phyloP scores from a whole-genome alignment of 2,329 filamentous ascomycete species.

The Colletotrichum sp. region DNA sequence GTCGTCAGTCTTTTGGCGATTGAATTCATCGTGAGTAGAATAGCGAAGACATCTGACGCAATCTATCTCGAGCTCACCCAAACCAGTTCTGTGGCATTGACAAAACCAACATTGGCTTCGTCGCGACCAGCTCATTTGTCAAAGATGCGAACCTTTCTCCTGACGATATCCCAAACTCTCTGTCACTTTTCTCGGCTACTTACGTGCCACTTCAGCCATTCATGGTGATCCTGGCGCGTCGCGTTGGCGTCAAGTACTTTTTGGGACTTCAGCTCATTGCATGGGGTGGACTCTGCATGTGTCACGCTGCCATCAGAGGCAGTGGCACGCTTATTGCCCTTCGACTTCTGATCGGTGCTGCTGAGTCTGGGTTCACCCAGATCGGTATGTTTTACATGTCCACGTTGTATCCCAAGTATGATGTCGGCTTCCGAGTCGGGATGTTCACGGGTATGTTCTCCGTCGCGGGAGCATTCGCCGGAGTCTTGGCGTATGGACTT shows the following conservation, averaged over 20 bases:
- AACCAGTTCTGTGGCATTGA: constrained; percentile 26
- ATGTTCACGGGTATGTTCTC: constrained; percentile 25
- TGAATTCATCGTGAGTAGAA: constrained; percentile 21
- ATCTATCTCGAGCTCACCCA: not conserved
- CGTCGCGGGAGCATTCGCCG: constrained; percentile 26
- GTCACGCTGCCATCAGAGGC: constrained; percentile 20
- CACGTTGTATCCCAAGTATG: constrained; percentile 23
- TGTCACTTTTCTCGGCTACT: constrained; percentile 26
- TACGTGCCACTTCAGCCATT: constrained; percentile 27
- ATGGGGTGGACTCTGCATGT: constrained; percentile 26
- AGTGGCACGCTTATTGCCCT: constrained; percentile 20
- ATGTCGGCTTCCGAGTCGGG: constrained; percentile 21
- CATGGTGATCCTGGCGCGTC: constrained; percentile 24
- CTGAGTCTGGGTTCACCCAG: constrained; percentile 25
- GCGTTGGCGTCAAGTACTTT: constrained; percentile 22
- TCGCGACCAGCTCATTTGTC: constrained; percentile 25
- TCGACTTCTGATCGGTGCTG: constrained; percentile 24
- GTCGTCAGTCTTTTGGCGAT: constrained; percentile 19
- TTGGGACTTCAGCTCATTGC: constrained; percentile 17
- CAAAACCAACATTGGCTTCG: constrained; percentile 27
- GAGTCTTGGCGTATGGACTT: constrained; percentile 23
- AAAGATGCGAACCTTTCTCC: constrained; percentile 24
- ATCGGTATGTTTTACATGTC: constrained; percentile 26
- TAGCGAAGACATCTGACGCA: not conserved
- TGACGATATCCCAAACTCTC: constrained; percentile 25